Percentiles rank a stretch among this genome's conserved stretches.
Conservation (phyloP, 306 rosid species). For the Carpinus viminea region DNA sequence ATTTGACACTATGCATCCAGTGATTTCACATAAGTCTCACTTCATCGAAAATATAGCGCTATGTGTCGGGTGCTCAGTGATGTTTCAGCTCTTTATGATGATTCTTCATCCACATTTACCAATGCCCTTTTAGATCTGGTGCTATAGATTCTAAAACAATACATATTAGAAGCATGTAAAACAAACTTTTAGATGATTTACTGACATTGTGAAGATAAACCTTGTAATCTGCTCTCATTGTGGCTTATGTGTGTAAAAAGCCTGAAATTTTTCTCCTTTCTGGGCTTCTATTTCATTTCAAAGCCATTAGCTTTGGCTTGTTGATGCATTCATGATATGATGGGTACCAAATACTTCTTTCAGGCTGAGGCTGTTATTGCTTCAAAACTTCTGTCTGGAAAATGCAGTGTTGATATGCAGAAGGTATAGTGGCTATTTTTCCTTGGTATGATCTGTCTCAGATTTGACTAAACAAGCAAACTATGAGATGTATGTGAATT, state of each 20-base stretch:
- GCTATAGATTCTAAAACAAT: neutral
- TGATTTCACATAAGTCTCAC: neutral
- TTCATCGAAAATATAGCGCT: neutral
- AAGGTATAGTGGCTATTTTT: conserved; percentile 59
- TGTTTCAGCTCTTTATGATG: neutral
- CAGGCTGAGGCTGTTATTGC: conserved; percentile 81
- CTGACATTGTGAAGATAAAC: neutral
- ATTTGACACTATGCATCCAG: neutral
- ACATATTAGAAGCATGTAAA: neutral
- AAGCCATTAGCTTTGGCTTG: conserved; percentile 13
- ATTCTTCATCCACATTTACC: neutral
- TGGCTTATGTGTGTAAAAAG: conserved; percentile 7
- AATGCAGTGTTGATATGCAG: conserved; percentile 56
- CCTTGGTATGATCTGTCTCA: conserved; percentile 18
- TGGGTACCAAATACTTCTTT: conserved; percentile 28
- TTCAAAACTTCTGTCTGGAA: conserved; percentile 57
- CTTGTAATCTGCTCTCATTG: neutral
- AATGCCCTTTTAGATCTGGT: neutral
- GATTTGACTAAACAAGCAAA: conserved; percentile 1
- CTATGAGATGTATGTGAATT: conserved; percentile 4
- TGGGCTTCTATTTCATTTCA: neutral
- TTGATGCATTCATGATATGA: conserved; percentile 21
- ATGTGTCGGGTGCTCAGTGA: neutral
- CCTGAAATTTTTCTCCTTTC: neutral
- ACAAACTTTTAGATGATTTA: neutral